Base-by-base conservation (phyloP, 2,329 filamentous ascomycete species). In the Fusarium sp. region DNA sequence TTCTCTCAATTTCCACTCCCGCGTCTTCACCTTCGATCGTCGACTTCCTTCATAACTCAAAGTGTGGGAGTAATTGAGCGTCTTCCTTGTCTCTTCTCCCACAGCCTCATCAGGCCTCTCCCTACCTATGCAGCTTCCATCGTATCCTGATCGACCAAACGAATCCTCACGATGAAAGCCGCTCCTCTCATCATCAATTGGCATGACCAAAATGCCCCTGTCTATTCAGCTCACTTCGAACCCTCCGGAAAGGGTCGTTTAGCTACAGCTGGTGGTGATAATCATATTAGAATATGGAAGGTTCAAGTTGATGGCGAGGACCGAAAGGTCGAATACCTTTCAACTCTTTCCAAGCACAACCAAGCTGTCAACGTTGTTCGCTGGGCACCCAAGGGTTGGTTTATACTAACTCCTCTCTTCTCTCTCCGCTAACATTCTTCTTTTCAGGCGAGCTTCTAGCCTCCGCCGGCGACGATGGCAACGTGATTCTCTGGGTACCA, bases 281-380 rank as follows among this genome's bases (percentile, higher is more conserved):
- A 97, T 80, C 95, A 98, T 83, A 94, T 99, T 76, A 89, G 96
- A 82, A 86, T 99, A 77, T 99, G 96, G 96, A 95, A 90, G 82
- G 87, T 99, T 74, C 94, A 98, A 70, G 84, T 87, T 53, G 90
- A 92, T 65, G 94, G 93, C 41, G 94, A 97, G 68, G 93, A 97
- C 75, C 88, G 94, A 66, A 97, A 92, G 78, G 93, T 97, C 70
- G 92, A 94, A 62, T 99, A 98, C 79, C 86, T 99, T 38, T 94
- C 94, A 16, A 98, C 95, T 4, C 87, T 99, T 58, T 86, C 90
- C 66, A 98, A 97, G 79, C 96, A 99, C 81, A 97, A 94, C 24
- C 95, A 98, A 81, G 94, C 96, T 46, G 96, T 99, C 75, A 99
- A 99, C 83, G 96, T 99, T 41, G 96, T 99, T 55, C 90, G 96